Percentiles rank a stretch among this genome's conserved stretches.
phyloP scores from a whole-genome alignment of 305 asterid genomes.

The Rubia tinctorum region DNA sequence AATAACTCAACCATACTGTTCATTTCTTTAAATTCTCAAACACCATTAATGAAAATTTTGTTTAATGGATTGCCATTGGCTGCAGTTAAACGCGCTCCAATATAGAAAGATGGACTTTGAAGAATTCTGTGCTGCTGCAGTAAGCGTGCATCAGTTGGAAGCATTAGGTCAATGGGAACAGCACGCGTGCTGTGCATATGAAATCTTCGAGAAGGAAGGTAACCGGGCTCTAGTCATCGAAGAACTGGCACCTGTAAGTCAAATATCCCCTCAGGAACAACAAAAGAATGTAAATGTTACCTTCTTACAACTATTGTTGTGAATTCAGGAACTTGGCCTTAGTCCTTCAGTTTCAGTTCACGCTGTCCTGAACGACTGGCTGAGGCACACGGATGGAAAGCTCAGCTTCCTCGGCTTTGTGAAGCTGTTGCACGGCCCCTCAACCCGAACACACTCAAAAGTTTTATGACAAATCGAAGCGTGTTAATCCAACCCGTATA shows the following conservation, averaged over 20 bases:
- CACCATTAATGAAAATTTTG: neutral
- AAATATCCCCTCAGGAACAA: neutral
- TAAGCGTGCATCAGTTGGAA: constrained; percentile 58
- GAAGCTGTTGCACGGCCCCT: constrained; percentile 47
- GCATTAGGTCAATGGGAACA: constrained; percentile 62
- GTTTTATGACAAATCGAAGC: constrained; percentile 26
- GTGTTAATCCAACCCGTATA: neutral
- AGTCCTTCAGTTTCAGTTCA: constrained; percentile 61
- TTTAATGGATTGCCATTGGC: constrained; percentile 5
- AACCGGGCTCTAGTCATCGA: constrained; percentile 61
- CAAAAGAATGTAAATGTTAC: neutral
- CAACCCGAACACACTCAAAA: constrained; percentile 36
- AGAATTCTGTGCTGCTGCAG: constrained; percentile 70
- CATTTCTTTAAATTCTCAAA: neutral
- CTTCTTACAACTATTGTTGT: neutral
- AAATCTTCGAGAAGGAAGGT: constrained; percentile 62
- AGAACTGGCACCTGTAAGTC: constrained; percentile 72
- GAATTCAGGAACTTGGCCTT: constrained; percentile 61
- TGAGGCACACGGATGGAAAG: constrained; percentile 65
- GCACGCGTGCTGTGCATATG: constrained; percentile 59
- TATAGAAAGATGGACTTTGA: constrained; percentile 65
- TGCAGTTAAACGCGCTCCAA: constrained; percentile 65
- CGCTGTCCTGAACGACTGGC: constrained; percentile 60
- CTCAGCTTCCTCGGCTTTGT: constrained; percentile 58
- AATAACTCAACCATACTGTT: constrained; percentile 8